phyloP scores from a whole-genome alignment of 768 basidiomycete genomes.

The Cystofilobasidium capitatum region DNA sequence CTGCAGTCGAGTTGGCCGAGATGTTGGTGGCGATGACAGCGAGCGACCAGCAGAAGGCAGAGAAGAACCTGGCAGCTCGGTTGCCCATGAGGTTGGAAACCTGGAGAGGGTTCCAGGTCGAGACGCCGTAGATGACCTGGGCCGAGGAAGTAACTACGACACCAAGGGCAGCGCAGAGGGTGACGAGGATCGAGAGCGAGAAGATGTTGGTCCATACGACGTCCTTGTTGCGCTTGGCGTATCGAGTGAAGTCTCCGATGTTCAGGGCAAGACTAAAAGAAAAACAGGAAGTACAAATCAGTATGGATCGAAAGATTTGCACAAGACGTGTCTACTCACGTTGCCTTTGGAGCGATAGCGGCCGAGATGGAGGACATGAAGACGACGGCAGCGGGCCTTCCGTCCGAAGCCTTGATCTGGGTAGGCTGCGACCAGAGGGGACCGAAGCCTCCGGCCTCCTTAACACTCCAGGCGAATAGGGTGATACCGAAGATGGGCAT shows the following conservation, averaged over 20 bases:
- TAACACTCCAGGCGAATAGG: conserved; percentile 27
- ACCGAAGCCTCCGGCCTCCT: not conserved
- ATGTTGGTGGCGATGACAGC: conserved; percentile 32
- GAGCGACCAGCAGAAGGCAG: conserved; percentile 34
- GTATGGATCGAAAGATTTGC: too few relatives aligned
- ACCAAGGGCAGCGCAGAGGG: conserved; percentile 27
- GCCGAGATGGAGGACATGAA: conserved; percentile 29
- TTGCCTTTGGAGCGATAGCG: conserved; percentile 27
- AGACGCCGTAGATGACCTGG: conserved; percentile 27
- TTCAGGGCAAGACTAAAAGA: conserved; percentile 6
- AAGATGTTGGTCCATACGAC: conserved; percentile 32
- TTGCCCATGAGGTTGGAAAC: conserved; percentile 29
- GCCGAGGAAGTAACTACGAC: conserved; percentile 28
- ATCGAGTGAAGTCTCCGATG: conserved; percentile 31
- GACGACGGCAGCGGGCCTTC: conserved; percentile 13
- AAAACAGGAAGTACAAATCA: too few relatives aligned
- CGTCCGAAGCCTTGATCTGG: conserved; percentile 13
- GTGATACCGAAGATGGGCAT: conserved; percentile 29
- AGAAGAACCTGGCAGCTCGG: not conserved
- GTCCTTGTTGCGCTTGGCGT: conserved; percentile 23
- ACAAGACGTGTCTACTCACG: too few relatives aligned
- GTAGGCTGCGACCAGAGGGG: conserved; percentile 3
- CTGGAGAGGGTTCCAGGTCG: conserved; percentile 27
- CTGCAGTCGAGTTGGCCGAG: conserved; percentile 31
- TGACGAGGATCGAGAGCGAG: conserved; percentile 28